A percentile compares a stretch with the other conserved stretches of the same genome.
Conservation (phyloP, 768 basidiomycete species). For the Naganishia onofrii region DNA sequence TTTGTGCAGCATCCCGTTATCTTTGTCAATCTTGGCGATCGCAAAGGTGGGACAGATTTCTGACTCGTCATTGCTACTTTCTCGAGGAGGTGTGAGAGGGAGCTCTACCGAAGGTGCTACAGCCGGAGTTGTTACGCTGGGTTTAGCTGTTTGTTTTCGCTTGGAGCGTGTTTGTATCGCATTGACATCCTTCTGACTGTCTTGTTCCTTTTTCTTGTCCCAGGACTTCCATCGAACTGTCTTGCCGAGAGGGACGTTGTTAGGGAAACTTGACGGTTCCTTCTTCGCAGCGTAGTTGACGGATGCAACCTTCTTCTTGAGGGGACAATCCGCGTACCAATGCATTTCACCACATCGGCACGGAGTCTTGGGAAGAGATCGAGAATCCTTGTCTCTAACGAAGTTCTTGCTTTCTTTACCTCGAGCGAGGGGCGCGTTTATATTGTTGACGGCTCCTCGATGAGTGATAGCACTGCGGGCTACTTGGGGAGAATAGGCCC, state of each 20-base stretch:
- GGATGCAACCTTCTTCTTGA: not conserved
- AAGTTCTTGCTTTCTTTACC: too few relatives aligned
- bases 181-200: not conserved
- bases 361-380: not conserved
- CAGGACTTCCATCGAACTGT: not conserved
- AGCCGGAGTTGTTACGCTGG: too few relatives aligned
- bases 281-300: not conserved
- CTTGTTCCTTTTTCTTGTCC: not conserved
- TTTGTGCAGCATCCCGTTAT: constrained; percentile 6
- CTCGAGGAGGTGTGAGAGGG: too few relatives aligned
- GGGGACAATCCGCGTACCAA: not conserved
- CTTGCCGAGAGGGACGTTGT: not conserved
- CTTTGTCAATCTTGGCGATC: not conserved
- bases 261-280: not conserved
- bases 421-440: not conserved
- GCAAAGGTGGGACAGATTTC: not conserved
- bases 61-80: too few relatives aligned
- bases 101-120: too few relatives aligned
- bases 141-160: too few relatives aligned
- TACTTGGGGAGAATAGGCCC: not conserved
- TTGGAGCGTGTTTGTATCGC: too few relatives aligned
- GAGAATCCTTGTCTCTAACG: not conserved
- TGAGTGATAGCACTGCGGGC: not conserved
- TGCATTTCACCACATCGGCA: not conserved
- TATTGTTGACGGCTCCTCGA: not conserved